Base-by-base conservation (phyloP, 2,329 filamentous ascomycete species). In the Exophiala alcalophila region DNA sequence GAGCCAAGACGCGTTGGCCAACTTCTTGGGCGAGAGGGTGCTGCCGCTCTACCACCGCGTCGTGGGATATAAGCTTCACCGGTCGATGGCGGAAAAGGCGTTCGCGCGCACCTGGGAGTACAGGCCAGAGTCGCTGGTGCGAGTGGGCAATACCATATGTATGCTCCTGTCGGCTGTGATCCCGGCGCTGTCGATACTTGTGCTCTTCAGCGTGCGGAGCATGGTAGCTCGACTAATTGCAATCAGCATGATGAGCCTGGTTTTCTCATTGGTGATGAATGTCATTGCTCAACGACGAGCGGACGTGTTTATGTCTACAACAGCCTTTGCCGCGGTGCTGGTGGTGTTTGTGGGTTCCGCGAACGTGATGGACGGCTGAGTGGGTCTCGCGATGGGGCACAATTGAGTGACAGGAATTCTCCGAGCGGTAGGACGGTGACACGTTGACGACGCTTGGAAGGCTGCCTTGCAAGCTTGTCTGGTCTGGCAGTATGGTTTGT, bases 251-350 rank as follows among this genome's bases (percentile, higher is more conserved):
- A 49, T 54, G 51, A 51, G 45, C 26, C 24, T 52, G 39, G 46
- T 49, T 3, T 54, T 54, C 30, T 51, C 48, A 21, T 41, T 51
- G 32, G 41, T 52, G 35, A 54, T 54, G 51, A 52, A 45, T 21
- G 39, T 54, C 11, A 48, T 54, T 41, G 51, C 51, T 42, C 45
- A 51, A 28, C 38, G 40, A 33, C 49, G 49, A 35, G 48, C 51
- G 8, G 51, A 54, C 35, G 40, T 52, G 19, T 54, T 54, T 31
- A 49, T 54, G 48, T 50, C 51, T 28, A 51, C 51, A 12, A 54
- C 51, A 24, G 48, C 48, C 6, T 54, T 54, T 31, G 49, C 48
- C 10, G 51, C 51, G 12, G 48, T 54, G n/a, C 40, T 54, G 15
- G 51, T 54, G 12, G 48, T 54, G 33, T 54, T 50, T 35, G 48